Base-by-base conservation (phyloP, 1,284 basidiomycete species). In the Amylostereum chailletii region DNA sequence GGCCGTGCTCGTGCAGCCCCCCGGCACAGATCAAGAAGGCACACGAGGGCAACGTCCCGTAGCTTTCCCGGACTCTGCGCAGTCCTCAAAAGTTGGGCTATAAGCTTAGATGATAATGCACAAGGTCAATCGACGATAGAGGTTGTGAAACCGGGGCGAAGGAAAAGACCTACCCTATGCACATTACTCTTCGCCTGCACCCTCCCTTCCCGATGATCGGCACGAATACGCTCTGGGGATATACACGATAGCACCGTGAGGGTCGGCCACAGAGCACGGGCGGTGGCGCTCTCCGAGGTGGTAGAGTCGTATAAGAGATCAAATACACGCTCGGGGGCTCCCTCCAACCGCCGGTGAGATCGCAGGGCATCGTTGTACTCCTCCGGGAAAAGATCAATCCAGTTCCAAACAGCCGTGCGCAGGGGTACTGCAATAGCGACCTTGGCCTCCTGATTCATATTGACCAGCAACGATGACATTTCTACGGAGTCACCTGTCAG, bases 341-440 rank as follows among this genome's bases (percentile, higher is more conserved):
- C 88, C 51, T 94, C 92, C 10, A 90, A 70, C 45, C 72, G 74
- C 36, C 83, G 81, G 43, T 81, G 74, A 9, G 73, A 70, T 5
- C 77, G 72, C 39, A 91, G 74, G 3, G 84, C 73, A 3, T 86
- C 82, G 46, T 86, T 84, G 62, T 85, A 96, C 60, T 97, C 91
- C 8, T 73, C 68, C 0, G 91, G 88, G 60, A 86, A 89, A 10
- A 82, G 74, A 44, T 90, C 84, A 45, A 96, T 86, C 92, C 92
- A 97, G 53, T 90, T 90, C 92, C 93, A 95, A 32, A 96, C 75
- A 0, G 90, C 90, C 34, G 80, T 76, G 10, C 91, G 81, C 34
- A 97, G 72, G 19, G 86, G 82, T 4, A 79, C 70, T 0, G 90
- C 83, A 34, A 94, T 74, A 0, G 86, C 81, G 3, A 79, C 68